phyloP scores from a whole-genome alignment of 768 basidiomycete species.

The Podaxis sp. region DNA sequence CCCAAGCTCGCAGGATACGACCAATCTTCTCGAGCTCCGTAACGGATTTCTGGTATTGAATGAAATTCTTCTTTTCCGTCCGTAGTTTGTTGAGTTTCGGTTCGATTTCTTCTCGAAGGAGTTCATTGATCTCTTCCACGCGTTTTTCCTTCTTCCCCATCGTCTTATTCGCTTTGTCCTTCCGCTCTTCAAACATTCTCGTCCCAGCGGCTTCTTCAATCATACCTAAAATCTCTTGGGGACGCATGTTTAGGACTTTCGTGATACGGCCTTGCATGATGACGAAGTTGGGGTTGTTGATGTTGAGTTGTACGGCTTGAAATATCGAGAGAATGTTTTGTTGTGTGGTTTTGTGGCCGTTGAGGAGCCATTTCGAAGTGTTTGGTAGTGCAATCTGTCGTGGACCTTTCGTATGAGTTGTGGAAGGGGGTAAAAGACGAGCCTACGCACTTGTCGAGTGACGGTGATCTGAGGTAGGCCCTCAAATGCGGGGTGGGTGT shows the following conservation, averaged over 20 bases:
- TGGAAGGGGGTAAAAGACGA: not conserved
- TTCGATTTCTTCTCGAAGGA: slow-evolving; percentile 86
- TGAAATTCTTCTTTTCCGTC: slow-evolving; percentile 81
- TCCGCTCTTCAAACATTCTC: slow-evolving; percentile 98
- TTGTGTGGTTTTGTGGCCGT: slow-evolving; percentile 92
- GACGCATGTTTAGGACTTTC: slow-evolving; percentile 98
- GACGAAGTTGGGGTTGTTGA: slow-evolving; percentile 99
- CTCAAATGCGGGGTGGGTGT: slow-evolving; percentile 81
- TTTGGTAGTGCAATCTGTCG: slow-evolving; percentile 88
- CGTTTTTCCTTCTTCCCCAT: slow-evolving; percentile 98
- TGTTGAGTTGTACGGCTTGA: slow-evolving; percentile 96
- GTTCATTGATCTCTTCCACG: slow-evolving; percentile 81
- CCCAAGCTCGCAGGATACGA: slow-evolving; percentile 81
- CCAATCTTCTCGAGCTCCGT: slow-evolving; percentile 86
- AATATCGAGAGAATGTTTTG: slow-evolving; percentile 87
- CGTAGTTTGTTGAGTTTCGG: slow-evolving; percentile 93
- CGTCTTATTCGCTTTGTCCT: slow-evolving; percentile 93
- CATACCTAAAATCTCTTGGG: slow-evolving; percentile 96
- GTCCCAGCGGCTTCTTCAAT: slow-evolving; percentile 99
- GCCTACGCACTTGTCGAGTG: slow-evolving; percentile 79
- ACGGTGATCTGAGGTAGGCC: slow-evolving; percentile 89
- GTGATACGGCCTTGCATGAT: slow-evolving; percentile 99
- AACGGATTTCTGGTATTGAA: slow-evolving; percentile 87
- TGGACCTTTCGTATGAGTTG: not conserved
- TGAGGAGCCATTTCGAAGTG: slow-evolving; percentile 91